phyloP scores from a whole-genome alignment of 1,284 basidiomycete genomes.

The Leccinum fuscescens region DNA sequence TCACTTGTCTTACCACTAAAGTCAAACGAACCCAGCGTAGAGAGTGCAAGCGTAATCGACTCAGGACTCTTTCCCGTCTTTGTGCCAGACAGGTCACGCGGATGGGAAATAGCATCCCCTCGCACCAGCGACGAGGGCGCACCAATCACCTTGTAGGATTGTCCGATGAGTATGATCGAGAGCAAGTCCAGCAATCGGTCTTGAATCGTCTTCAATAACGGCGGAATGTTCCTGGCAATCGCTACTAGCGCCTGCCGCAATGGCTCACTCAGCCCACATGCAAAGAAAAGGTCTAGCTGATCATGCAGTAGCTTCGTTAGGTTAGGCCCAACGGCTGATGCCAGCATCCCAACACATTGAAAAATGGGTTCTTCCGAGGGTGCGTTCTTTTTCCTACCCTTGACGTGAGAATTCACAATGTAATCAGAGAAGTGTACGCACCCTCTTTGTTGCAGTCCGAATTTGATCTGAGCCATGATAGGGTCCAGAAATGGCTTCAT shows the following conservation, averaged over 20 bases:
- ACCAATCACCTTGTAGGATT: constrained; percentile 83
- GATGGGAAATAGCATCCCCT: constrained; percentile 49
- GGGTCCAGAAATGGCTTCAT: constrained; percentile 96
- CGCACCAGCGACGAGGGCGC: constrained; percentile 62
- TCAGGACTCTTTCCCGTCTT: constrained; percentile 65
- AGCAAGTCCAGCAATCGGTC: constrained; percentile 86
- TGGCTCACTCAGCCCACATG: constrained; percentile 89
- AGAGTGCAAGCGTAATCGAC: constrained; percentile 82
- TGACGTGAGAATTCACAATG: constrained; percentile 11
- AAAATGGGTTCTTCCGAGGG: constrained; percentile 96
- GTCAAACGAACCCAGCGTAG: constrained; percentile 90
- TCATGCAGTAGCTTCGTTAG: constrained; percentile 95
- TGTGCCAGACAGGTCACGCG: constrained; percentile 54
- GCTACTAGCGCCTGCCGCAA: constrained; percentile 84
- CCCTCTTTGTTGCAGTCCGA: constrained; percentile 84
- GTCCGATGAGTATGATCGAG: constrained; percentile 77
- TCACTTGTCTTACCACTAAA: constrained; percentile 69
- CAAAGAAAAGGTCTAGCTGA: constrained; percentile 95
- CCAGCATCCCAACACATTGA: constrained; percentile 96
- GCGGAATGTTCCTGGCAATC: constrained; percentile 88
- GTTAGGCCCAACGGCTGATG: constrained; percentile 93
- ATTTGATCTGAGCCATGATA: constrained; percentile 89
- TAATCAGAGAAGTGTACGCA: constrained; percentile 38
- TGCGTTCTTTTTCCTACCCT: constrained; percentile 84
- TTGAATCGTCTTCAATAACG: constrained; percentile 90